Base-by-base conservation (phyloP, 345 rosid genomes). In the Eucalyptus sp. region DNA sequence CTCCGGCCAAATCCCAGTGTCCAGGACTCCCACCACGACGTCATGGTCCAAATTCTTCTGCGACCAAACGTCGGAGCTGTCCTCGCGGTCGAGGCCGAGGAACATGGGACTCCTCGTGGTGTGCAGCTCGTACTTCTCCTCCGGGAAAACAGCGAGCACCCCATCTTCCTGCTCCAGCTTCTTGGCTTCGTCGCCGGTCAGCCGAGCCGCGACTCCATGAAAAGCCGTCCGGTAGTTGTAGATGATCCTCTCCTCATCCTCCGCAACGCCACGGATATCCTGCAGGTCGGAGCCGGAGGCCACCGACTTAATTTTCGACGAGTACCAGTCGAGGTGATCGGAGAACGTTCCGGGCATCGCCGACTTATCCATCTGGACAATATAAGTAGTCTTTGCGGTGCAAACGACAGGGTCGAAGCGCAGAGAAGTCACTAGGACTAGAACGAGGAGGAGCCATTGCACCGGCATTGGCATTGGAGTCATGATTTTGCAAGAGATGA, bases 1-100 rank as follows among this genome's bases (percentile, higher is more conserved):
- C 90, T 96, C 97, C 3, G 99, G 99, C 97, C 97, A 95, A 51
- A 96, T 94, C 24, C 99, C 98, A 25, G 97, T 95, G 89, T 96
- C 97, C 3, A 95, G 92, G 60, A 96, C 93, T 86, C 99, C 99
- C 20, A 95, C 95, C n/a, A 95, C 43, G 10, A 96, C 98, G 86
- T 98, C 98, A 86, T 92, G 96, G 89, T 89, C 98, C 80, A 87
- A 90, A 66, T 90, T 31, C 87, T 90, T 92, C 64, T 94, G 89
- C 81, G 95, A 90, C 97, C 95, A 92, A 56, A 93, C 88, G 48
- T 91, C 91, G 71, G 90, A 92, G 71, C 94, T 91, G 49, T 88
- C 94, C 56, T 90, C 92, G 76, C 90, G 89, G 79, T 93, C 96
- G 46, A 96, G 92, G 29, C 99, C 97, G 7, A 96, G 95, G 76